These are phyloP conservation scores for Scedosporium aurantiacum DNA, from an alignment of 2,329 filamentous ascomycete genomes.

Conservation along the genomic window DNA sequence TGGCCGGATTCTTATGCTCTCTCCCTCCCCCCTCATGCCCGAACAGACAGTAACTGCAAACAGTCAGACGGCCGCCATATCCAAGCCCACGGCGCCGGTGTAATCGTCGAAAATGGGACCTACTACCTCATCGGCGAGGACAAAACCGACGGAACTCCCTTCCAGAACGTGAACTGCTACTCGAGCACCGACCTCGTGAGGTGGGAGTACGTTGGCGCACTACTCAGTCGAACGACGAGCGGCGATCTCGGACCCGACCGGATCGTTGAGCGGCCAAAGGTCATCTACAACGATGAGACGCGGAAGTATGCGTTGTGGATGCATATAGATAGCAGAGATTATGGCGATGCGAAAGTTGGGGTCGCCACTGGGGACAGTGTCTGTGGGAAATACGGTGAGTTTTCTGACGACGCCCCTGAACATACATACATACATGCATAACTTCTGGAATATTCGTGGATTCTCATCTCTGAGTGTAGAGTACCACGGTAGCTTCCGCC, in stretches of 20 bases:
- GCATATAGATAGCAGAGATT: slow-evolving; percentile 52
- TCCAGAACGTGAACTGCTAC: slow-evolving; percentile 59
- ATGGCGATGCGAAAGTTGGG: slow-evolving; percentile 53
- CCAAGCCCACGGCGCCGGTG: slow-evolving; percentile 55
- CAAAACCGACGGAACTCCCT: slow-evolving; percentile 49
- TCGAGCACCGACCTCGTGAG: slow-evolving; percentile 50
- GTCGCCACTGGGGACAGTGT: slow-evolving; percentile 48
- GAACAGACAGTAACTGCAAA: not conserved
- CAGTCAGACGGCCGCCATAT: slow-evolving; percentile 42
- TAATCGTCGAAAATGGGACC: slow-evolving; percentile 44
- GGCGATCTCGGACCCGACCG: slow-evolving; percentile 50
- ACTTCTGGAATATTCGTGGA: too few species aligned
- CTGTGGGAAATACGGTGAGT: slow-evolving; percentile 43
- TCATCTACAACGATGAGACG: slow-evolving; percentile 56
- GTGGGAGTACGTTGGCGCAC: slow-evolving; percentile 50
- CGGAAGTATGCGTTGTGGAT: slow-evolving; percentile 57
- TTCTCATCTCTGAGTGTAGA: not conserved
- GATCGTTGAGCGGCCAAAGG: slow-evolving; percentile 57
- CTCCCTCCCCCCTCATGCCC: not conserved
- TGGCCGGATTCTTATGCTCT: not conserved
- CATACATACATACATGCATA: too few species aligned
- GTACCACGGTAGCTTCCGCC: slow-evolving; percentile 23
- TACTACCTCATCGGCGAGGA: slow-evolving; percentile 64
- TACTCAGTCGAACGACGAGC: slow-evolving; percentile 40
- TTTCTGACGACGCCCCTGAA: too few species aligned